Conservation (phyloP, 164 flowering plant genomes). For the Piper betle region DNA sequence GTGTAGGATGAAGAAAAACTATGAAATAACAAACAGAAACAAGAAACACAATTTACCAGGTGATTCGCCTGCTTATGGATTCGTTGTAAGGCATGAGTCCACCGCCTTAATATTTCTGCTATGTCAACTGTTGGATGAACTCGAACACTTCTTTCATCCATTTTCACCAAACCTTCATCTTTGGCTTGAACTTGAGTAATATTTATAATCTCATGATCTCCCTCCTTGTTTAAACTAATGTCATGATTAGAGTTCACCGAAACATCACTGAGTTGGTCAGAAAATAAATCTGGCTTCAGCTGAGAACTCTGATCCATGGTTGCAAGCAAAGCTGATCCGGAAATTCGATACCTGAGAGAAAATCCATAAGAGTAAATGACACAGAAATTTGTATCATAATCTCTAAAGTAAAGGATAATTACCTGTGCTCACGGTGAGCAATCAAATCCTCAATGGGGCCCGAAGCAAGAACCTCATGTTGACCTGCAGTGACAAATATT, state of each 20-base stretch:
- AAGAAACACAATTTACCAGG: constrained; percentile 17
- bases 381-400: background rate
- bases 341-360: constrained; percentile 79
- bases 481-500: constrained; percentile 31
- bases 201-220: constrained; percentile 22
- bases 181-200: constrained; percentile 27
- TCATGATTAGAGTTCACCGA: constrained; percentile 34
- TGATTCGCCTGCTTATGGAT: constrained; percentile 88
- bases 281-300: constrained; percentile 37
- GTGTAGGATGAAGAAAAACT: background rate
- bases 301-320: constrained; percentile 98
- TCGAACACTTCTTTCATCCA: constrained; percentile 80
- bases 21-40: background rate
- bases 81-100: constrained; percentile 97
- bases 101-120: constrained; percentile 92
- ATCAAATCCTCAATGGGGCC: constrained; percentile 99
- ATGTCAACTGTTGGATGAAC: constrained; percentile 83
- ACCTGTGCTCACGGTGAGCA: constrained; percentile 99
- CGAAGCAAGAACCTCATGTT: constrained; percentile 98
- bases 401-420: constrained; percentile 3
- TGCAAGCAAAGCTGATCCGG: constrained; percentile 93
- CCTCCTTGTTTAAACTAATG: constrained; percentile 27
- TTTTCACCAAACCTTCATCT: constrained; percentile 38
- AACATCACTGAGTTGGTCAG: constrained; percentile 32
- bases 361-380: background rate